Conservation (phyloP, 2,329 filamentous ascomycete species). For the Ampelomyces quisqualis region DNA sequence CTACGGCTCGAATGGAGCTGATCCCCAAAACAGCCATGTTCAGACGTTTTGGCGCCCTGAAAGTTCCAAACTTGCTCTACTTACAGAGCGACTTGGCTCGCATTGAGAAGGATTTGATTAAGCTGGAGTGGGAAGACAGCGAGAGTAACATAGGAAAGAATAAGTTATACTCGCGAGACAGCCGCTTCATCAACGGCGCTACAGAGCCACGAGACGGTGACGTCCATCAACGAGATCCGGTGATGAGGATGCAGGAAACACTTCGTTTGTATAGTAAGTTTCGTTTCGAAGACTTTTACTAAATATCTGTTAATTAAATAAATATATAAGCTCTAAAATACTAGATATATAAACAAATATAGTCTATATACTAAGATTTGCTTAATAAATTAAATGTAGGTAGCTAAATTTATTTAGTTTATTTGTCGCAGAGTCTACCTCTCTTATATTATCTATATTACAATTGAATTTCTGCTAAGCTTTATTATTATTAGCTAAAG, state of each 20-base stretch:
- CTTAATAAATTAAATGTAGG: no score
- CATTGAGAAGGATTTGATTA: background rate
- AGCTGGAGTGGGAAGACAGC: no score
- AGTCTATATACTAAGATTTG: no score
- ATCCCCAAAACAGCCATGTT: conserved; percentile 15
- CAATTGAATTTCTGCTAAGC: no score
- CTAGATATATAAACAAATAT: no score
- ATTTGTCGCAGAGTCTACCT: no score
- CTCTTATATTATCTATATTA: no score
- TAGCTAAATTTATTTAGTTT: no score
- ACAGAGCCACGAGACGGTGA: background rate
- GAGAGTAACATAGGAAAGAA: background rate
- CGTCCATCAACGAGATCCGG: background rate
- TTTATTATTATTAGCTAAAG: no score
- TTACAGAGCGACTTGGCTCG: conserved; percentile 12
- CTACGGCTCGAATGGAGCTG: conserved; percentile 11
- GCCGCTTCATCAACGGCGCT: background rate
- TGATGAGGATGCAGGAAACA: background rate
- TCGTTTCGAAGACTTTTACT: no score
- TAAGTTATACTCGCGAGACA: background rate
- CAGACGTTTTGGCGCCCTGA: conserved; percentile 16
- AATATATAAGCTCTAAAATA: no score
- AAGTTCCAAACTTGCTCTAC: conserved; percentile 16
- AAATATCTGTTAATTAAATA: no score
- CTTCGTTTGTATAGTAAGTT: background rate